These are phyloP conservation scores for Tetratostichococcus sp. DNA, from an alignment of 139 green algal species.

Conservation along the genomic window DNA sequence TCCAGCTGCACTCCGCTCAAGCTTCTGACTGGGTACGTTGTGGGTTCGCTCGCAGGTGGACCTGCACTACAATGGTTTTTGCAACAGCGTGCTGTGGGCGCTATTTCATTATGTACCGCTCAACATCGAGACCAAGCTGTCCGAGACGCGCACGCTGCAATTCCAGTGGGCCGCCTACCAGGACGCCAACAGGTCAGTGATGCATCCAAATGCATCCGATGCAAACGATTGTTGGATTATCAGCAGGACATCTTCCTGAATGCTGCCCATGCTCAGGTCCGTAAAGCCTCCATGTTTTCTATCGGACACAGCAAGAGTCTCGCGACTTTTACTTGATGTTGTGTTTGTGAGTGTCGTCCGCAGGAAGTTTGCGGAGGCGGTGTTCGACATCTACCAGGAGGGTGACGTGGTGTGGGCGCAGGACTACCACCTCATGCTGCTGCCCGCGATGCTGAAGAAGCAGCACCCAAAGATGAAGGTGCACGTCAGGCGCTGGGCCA, in stretches of 20 bases:
- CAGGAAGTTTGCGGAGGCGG: slow-evolving; percentile 72
- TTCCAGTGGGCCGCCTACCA: slow-evolving; percentile 91
- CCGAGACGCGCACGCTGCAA: slow-evolving; percentile 67
- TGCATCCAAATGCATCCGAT: too few relatives aligned
- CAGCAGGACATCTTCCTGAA: too few relatives aligned
- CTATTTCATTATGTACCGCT: slow-evolving; percentile 98
- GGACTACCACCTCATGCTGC: slow-evolving; percentile 96
- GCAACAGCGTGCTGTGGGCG: slow-evolving; percentile 97
- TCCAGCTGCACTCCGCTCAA: too few relatives aligned
- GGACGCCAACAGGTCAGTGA: neutral
- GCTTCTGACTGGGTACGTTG: too few relatives aligned
- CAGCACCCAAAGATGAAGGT: slow-evolving; percentile 72
- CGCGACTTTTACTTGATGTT: too few relatives aligned
- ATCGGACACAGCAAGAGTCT: too few relatives aligned
- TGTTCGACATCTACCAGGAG: slow-evolving; percentile 67
- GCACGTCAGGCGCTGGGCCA: too few relatives aligned
- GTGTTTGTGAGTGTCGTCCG: neutral
- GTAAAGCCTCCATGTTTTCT: too few relatives aligned
- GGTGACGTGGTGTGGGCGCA: slow-evolving; percentile 89
- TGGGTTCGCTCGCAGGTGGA: slow-evolving; percentile 39
- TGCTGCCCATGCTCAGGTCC: too few relatives aligned
- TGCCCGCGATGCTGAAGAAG: slow-evolving; percentile 86
- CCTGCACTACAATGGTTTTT: slow-evolving; percentile 87
- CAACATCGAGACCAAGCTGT: slow-evolving; percentile 84
- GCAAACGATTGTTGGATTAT: too few relatives aligned